These are phyloP conservation scores for Beauveria australis DNA, from an alignment of 2,329 filamentous ascomycete species.

Conservation along the genomic window DNA sequence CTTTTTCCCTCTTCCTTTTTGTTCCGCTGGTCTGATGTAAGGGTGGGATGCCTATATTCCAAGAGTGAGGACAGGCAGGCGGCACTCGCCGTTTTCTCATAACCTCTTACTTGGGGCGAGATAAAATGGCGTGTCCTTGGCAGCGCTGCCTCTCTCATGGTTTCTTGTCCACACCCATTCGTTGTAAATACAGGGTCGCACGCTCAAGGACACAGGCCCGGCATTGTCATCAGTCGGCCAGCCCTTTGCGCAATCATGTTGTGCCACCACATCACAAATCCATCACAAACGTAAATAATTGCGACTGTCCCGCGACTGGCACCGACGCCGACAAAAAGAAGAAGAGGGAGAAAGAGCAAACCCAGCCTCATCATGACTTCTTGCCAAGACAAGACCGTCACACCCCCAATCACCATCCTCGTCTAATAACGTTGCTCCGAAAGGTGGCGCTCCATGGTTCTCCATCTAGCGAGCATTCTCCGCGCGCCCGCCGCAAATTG, in stretches of 20 bases:
- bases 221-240: not conserved
- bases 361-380: not conserved
- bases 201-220: no score
- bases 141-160: no score
- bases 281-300: not conserved
- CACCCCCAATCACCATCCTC: not conserved
- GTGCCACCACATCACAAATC: not conserved
- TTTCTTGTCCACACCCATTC: no score
- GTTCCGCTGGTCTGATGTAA: no score
- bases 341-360: not conserved
- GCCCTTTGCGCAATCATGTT: not conserved
- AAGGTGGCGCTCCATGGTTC: not conserved
- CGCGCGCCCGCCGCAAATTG: not conserved
- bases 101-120: no score
- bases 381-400: not conserved
- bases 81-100: no score
- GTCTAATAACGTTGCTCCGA: not conserved
- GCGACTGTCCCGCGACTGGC: not conserved
- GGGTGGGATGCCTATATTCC: no score
- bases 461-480: not conserved
- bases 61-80: no score
- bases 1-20: not conserved
- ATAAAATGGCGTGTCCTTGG: no score
- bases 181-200: no score
- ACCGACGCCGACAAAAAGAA: not conserved